Conservation (phyloP, 2,329 filamentous ascomycete genomes). For the Fusarium pseudoanthophilum region DNA sequence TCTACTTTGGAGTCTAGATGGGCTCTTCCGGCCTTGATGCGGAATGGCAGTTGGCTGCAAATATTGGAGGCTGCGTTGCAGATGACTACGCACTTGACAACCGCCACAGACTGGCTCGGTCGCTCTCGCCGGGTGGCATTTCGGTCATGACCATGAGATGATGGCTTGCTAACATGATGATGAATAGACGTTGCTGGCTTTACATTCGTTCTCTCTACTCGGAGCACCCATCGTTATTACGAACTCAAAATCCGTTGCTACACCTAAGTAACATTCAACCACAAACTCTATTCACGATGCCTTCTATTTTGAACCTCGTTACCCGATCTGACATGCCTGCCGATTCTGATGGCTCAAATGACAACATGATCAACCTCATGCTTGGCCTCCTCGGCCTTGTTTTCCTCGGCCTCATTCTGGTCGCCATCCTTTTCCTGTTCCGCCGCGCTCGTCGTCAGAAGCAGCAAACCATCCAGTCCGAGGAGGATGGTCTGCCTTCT, state of each 20-base stretch:
- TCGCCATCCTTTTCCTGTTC: conserved; percentile 76
- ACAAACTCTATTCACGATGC: conserved; percentile 39
- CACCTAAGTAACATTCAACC: conserved; percentile 20
- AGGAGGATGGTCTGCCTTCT: conserved; percentile 68
- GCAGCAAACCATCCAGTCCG: conserved; percentile 53
- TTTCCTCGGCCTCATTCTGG: conserved; percentile 75
- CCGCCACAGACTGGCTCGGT: conserved; percentile 6
- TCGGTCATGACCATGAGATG: neutral
- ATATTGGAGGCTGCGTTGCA: conserved; percentile 39
- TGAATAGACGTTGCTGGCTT: conserved; percentile 33
- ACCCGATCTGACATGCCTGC: conserved; percentile 44
- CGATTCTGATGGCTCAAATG: conserved; percentile 56
- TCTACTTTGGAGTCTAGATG: conserved; percentile 1
- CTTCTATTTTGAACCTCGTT: conserved; percentile 41
- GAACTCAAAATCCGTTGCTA: conserved; percentile 29
- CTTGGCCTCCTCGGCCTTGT: conserved; percentile 83
- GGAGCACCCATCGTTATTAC: conserved; percentile 34
- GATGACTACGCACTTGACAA: conserved; percentile 7
- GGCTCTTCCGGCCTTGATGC: conserved; percentile 21
- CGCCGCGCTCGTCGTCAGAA: conserved; percentile 70
- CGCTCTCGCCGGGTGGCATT: conserved; percentile 21
- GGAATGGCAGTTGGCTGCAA: conserved; percentile 37
- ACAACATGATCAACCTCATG: conserved; percentile 79
- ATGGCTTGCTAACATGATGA: conserved; percentile 36
- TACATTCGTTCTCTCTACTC: conserved; percentile 35